These are phyloP conservation scores for Trichoderma sp. DNA, from an alignment of 2,329 filamentous ascomycete species.

Conservation along the genomic window DNA sequence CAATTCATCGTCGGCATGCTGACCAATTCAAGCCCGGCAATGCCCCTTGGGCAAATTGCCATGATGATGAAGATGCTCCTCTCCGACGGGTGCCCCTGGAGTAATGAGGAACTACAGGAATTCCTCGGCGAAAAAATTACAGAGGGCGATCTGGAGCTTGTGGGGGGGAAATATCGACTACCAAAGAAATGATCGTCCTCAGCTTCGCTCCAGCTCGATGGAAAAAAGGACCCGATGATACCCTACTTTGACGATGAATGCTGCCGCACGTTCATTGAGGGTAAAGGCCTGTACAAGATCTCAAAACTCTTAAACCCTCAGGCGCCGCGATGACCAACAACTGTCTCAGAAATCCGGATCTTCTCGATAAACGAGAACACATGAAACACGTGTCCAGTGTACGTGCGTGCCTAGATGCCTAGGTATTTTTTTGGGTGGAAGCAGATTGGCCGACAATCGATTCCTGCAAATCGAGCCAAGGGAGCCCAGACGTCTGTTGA, in stretches of 20 bases:
- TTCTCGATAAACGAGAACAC: not conserved
- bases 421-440: not conserved
- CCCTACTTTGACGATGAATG: not conserved
- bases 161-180: constrained; percentile 67
- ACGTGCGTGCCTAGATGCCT: not conserved
- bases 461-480: not conserved
- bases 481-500: not conserved
- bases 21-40: constrained; percentile 78
- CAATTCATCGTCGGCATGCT: constrained; percentile 94
- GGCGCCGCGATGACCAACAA: not conserved
- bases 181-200: constrained; percentile 49
- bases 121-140: constrained; percentile 77
- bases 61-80: constrained; percentile 97
- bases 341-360: not conserved
- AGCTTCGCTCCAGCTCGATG: not conserved
- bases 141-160: constrained; percentile 65
- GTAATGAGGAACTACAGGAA: constrained; percentile 80
- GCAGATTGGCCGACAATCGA: not conserved
- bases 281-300: not conserved
- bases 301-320: not conserved
- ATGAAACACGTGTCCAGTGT: not conserved
- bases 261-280: not conserved
- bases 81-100: constrained; percentile 83
- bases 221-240: not conserved
- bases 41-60: constrained; percentile 76